Base-by-base conservation (phyloP, 2,329 filamentous ascomycete species). In the Anisogramma anomala region DNA sequence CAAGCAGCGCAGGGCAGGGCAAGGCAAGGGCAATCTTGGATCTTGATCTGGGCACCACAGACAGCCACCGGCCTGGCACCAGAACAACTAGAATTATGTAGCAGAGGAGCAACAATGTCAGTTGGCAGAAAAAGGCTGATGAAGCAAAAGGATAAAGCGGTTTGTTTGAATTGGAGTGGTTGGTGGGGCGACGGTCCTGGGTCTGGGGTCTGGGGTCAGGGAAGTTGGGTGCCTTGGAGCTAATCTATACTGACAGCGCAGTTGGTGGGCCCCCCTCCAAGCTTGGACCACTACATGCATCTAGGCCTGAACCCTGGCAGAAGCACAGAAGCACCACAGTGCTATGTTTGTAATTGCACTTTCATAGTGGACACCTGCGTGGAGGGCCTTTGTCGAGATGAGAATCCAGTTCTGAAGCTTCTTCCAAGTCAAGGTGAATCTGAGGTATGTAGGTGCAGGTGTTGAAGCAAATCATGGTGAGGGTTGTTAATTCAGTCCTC, bases 81-180 rank as follows among this genome's bases (percentile, higher is more conserved):
- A 32, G n/a, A 31, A 32, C 1, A 18, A 18, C 3, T 5, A 36
- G n/a, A 13, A 19, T 28, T 28, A 19, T 28, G 13, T 28, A 13
- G 20, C 14, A 37, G 23, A 37, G 18, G 15, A 30, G 14, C 4
- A 30, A 30, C 13, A 19, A 15, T 37, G 23, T 36, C 23, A n/a
- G n/a, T n/a, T n/a, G n/a, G 26, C 34, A 30, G 19, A 17, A 14
- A 30, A 13, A 27, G 28, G 15, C 27, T 30, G 30, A 10, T 32
- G n/a, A 20, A 32, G n/a, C 7, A 11, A 15, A 14, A 18, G 15
- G 6, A 3, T 4, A 28, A 25, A 28, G 13, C n/a, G 27, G 28
- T 32, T 39, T 39, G 36, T 39, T 39, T 39, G 36, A 39, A 39
- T 39, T 33, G 36, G 36, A 14, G 13, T 39, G 36, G 36, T 39